Evolutionary conservation across 495 filamentous ascomycete genomes (phyloP).

Genomic region (Aspergillus leporis): DNA sequence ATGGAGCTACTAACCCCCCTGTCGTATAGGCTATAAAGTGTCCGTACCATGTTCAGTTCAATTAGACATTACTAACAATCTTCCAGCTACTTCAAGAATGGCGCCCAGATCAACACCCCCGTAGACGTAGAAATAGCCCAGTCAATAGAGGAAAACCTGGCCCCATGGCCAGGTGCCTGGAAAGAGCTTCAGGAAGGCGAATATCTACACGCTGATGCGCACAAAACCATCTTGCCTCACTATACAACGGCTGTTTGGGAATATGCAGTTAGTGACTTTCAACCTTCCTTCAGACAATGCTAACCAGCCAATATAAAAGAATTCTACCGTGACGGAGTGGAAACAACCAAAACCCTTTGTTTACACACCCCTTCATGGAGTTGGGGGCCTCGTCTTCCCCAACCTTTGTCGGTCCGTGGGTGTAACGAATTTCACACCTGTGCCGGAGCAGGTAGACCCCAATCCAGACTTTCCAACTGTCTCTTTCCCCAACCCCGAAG

Average conservation of each 20-base stretch:
- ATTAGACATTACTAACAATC: slow-evolving; percentile 14
- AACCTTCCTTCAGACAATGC: background rate
- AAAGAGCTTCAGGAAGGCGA: slow-evolving; percentile 44
- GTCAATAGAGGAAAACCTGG: slow-evolving; percentile 58
- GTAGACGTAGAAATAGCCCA: slow-evolving; percentile 61
- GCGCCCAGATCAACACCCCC: slow-evolving; percentile 69
- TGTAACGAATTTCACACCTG: slow-evolving; percentile 43
- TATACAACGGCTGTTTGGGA: slow-evolving; percentile 46
- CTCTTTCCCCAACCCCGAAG: slow-evolving; percentile 72
- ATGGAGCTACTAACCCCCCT: background rate
- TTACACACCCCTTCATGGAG: slow-evolving; percentile 73
- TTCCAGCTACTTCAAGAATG: slow-evolving; percentile 61
- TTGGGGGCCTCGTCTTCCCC: slow-evolving; percentile 54
- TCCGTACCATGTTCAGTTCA: slow-evolving; percentile 25
- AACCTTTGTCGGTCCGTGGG: slow-evolving; percentile 46
- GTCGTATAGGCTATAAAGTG: slow-evolving; percentile 63
- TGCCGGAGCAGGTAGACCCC: slow-evolving; percentile 54
- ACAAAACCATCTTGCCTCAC: slow-evolving; percentile 40
- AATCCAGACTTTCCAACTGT: slow-evolving; percentile 72
- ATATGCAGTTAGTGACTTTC: slow-evolving; percentile 34
- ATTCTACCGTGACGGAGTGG: slow-evolving; percentile 35
- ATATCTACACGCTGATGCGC: slow-evolving; percentile 41
- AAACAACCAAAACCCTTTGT: slow-evolving; percentile 48
- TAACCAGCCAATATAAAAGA: slow-evolving; percentile 29
- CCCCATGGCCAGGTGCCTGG: slow-evolving; percentile 54